Base-by-base conservation (phyloP, 2,329 filamentous ascomycete species). In the Colletotrichum viniferum region DNA sequence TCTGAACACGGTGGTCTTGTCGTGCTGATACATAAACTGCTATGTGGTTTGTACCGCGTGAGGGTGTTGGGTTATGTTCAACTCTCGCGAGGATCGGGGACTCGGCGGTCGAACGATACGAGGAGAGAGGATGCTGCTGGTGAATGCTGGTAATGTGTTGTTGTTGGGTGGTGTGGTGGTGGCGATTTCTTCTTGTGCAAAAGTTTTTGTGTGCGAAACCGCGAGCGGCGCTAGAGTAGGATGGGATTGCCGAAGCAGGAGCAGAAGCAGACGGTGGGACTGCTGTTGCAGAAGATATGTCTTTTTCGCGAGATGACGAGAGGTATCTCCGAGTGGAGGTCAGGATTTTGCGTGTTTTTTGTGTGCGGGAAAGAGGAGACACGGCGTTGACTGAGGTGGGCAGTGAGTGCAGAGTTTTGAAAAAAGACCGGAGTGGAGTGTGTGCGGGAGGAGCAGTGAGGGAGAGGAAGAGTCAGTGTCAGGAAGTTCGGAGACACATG, bases 21-120 rank as follows among this genome's bases (percentile, higher is more conserved):
- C 94, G 95, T 95, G 94, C 95, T 96, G 96, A 98, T 98, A 98
- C 96, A 98, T 98, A 97, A 94, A 98, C 95, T 94, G 77, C 77
- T 77, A 38, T 71, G 71, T 77, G 75, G 38, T 52, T 34, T 67
- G 66, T 76, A 76, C 71, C 69, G 69, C 52, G 60, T 74, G 55
- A 77, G 69, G 69, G 72, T 74, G 64, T 72, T 62, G 68, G 69
- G 77, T 62, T 76, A 55, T 61, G 60, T 60, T 66, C 70, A 52
- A 76, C 74, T 74, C 74, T 73, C 64, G 70, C 71, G 74, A 68
- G 43, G 65, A 61, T 52, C 43, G 60, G 36, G 36, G 73, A 68
- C 69, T 75, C 73, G 43, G 69, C 62, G 66, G 72, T 67, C 73
- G 75, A 61, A 72, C 48, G 61, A 36, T 55, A 48, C 74, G 69